phyloP scores from a whole-genome alignment of 768 basidiomycete species.

The Mycena galopus region DNA sequence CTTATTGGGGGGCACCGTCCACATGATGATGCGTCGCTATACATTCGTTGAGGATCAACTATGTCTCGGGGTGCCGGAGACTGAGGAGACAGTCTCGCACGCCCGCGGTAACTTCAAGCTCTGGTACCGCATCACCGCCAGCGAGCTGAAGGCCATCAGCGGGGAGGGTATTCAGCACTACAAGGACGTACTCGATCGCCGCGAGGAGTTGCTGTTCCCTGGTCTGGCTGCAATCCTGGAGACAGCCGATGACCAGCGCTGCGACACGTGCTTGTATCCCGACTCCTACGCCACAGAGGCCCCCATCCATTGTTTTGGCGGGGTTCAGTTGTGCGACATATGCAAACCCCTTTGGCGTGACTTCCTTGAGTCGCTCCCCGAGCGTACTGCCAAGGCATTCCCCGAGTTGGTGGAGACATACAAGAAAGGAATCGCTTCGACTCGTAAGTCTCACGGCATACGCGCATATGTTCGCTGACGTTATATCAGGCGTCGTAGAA shows the following conservation, averaged over 20 bases:
- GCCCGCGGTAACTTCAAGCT: not conserved
- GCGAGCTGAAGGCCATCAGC: not conserved
- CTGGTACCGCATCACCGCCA: not conserved
- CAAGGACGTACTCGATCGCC: not conserved
- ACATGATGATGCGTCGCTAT: not conserved
- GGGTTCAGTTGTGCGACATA: too few relatives aligned
- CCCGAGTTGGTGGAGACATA: too few relatives aligned
- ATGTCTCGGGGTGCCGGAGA: not conserved
- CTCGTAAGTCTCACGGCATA: too few relatives aligned
- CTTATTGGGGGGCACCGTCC: not conserved
- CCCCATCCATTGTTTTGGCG: not conserved
- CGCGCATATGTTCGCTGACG: too few relatives aligned
- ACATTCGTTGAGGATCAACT: not conserved
- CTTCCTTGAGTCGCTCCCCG: too few relatives aligned
- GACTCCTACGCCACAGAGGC: not conserved
- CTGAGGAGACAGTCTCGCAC: not conserved
- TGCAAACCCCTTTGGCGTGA: too few relatives aligned
- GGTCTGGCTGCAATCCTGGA: not conserved
- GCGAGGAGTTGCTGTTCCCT: not conserved
- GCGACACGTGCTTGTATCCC: not conserved
- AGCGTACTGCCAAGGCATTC: too few relatives aligned
- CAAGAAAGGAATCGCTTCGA: too few relatives aligned
- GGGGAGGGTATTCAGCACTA: not conserved
- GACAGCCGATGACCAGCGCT: not conserved
- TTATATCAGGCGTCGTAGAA: too few relatives aligned